Percentiles rank a stretch among this genome's conserved stretches.
Conservation (phyloP, 495 filamentous ascomycete genomes). For the Ascodesmis nigricans region DNA sequence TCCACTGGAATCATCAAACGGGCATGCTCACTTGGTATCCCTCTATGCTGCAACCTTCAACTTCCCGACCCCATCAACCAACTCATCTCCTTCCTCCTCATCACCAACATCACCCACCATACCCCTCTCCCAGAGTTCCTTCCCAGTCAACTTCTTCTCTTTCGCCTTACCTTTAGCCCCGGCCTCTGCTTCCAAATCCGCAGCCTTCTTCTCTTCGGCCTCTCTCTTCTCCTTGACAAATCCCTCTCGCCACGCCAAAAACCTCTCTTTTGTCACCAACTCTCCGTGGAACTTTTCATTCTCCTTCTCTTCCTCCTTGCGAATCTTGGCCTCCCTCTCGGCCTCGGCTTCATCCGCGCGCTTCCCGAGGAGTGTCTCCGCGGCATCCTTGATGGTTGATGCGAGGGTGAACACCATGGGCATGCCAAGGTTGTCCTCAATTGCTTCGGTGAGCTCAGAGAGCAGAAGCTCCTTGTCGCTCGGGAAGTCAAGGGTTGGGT, state of each 20-base stretch:
- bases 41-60: too few relatives aligned
- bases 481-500: constrained; percentile 30
- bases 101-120: constrained; percentile 17
- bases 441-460: constrained; percentile 38
- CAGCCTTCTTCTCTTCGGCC: constrained; percentile 5
- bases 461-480: constrained; percentile 53
- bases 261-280: constrained; percentile 61
- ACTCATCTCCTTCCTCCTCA: constrained; percentile 10
- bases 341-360: constrained; percentile 39
- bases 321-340: constrained; percentile 40
- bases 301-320: constrained; percentile 67
- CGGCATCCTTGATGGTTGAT: constrained; percentile 64
- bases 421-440: constrained; percentile 84
- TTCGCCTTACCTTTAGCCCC: constrained; percentile 19
- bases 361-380: constrained; percentile 54
- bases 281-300: constrained; percentile 93
- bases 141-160: constrained; percentile 24
- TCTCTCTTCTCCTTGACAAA: constrained; percentile 61
- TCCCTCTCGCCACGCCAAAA: constrained; percentile 55
- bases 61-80: too few relatives aligned
- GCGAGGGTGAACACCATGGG: constrained; percentile 94
- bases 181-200: constrained; percentile 16
- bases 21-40: too few relatives aligned
- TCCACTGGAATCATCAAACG: too few relatives aligned
- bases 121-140: constrained; percentile 18